Base-by-base conservation (phyloP, 1,284 basidiomycete genomes). In the Ustilago trichophora region DNA sequence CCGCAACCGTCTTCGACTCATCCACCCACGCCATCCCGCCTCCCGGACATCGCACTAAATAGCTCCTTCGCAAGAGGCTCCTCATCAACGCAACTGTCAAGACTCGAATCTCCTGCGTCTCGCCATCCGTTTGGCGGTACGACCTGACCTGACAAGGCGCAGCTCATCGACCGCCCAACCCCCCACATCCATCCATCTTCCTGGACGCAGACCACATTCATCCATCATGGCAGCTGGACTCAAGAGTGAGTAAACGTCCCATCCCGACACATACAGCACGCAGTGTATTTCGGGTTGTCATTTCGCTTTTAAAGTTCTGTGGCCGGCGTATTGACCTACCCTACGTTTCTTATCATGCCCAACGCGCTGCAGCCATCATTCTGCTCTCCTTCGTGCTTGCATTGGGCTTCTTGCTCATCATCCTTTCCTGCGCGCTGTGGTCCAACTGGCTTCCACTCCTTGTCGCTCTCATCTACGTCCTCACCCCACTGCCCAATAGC, bases 371-470 rank as follows among this genome's bases (percentile, higher is more conserved):
- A 80, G 78, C 78, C 27, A 74, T 80, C 55, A 80, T 80, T 37
- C 62, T 78, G 25, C 73, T 80, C 29, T 93, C 95, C 4, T 96
- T 98, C 83, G 91, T 97, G 55, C 88, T 99, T 35, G 96, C 96
- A 12, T 87, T 96, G 25, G 96, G 96, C 22, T 99, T 98, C 84
- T 85, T 98, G 54, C 88, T 98, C 78, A 92, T 98, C 81, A 99
- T 99, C 82, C 89, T 99, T 25, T 94, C 92, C 1, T 98, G 96
- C 82, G 95, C 96, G 21, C 85, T 98, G 32, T 98, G 91, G 90
- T 84, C 88, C 29, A 98, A 99, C 83, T 99, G 96, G 96, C 85
- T 98, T 13, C 96, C 96, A 38, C 85, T 98, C 44, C 87, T 98
- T 70, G 95, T 98, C 72, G 95, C 96, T 3, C 84, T 97, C 70